Evolutionary conservation across 2,329 filamentous ascomycete species (phyloP), one percentile per base, ranked within the genome.

Genomic region (Aspergillus nomiae): DNA sequence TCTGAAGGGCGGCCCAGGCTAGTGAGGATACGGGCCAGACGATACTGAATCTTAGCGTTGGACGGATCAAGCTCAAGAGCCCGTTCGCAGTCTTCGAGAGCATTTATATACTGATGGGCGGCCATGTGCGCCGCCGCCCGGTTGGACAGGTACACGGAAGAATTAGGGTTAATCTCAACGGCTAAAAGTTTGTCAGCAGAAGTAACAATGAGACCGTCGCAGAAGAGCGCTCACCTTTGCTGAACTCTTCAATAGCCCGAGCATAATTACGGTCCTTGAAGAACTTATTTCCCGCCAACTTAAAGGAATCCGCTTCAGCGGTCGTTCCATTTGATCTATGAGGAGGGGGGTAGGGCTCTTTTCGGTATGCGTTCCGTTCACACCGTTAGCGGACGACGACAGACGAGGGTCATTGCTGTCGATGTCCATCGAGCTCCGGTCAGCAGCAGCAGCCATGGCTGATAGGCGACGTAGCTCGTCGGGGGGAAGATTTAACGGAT

Each of bases 261-360:
- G 85, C 82, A 78, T 94, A 99, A 74, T 97, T 92, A 76, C 90
- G 92, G 67, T 94, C 92, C 83, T 97, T 98, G 86, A 97, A 99
- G 75, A 92, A 94, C 74, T 95, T 95, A 82, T 99, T 99, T 63
- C 95, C 95, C 2, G 92, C 88, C 71, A 91, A 87, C 84, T 99
- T 99, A 86, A 90, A 97, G 14, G 88, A 85, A 81, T 99, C 95
- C 30, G 94, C 92, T 75, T 97, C 92, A 59, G 94, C 91, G 48
- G 71, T 78, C 66, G 81, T 80, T 21, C 83, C 80, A 71, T 79
- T 85, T 50, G 83, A 69, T 77, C 82, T 71, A 67, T 83, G 80
- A 21, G 80, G 81, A 57, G 80, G 82, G 58, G 82, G 59, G 80
- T 79, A 4, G 79, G 81, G 63, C 77, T 82, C 56, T 77, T 74